Conservation (phyloP, 1,139 yeast genomes). For the Candida sanyaensis region DNA sequence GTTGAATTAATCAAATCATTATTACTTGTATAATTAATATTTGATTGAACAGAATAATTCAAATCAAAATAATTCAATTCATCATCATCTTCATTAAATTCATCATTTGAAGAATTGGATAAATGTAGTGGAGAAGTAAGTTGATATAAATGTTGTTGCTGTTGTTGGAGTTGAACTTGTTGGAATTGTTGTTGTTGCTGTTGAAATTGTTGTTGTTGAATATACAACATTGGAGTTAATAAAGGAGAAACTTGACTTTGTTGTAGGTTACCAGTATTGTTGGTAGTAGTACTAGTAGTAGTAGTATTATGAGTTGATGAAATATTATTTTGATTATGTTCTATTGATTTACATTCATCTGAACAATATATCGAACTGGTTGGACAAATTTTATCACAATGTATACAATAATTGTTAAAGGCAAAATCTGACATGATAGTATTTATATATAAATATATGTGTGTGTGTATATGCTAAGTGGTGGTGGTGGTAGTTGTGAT, state of each 20-base stretch:
- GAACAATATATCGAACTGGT: constrained; percentile 61
- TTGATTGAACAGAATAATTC: constrained; percentile 32
- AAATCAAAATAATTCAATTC: constrained; percentile 37
- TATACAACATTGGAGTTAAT: constrained; percentile 36
- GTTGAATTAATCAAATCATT: constrained; percentile 27
- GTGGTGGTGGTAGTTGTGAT: not conserved
- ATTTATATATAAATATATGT: no score
- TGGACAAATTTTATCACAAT: constrained; percentile 62
- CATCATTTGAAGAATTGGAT: constrained; percentile 1
- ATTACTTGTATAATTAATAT: constrained; percentile 19
- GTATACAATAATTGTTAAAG: constrained; percentile 66
- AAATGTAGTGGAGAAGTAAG: constrained; percentile 2
- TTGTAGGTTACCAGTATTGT: constrained; percentile 2
- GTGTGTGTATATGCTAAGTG: no score
- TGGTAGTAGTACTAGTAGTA: constrained; percentile 4
- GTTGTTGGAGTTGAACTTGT: no score
- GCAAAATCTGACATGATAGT: constrained; percentile 47
- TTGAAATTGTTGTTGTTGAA: constrained; percentile 21
- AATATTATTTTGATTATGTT: constrained; percentile 1
- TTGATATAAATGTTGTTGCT: not conserved
- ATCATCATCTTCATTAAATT: constrained; percentile 12
- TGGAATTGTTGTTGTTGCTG: constrained; percentile 2
- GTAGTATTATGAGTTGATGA: not conserved
- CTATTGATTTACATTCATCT: constrained; percentile 52
- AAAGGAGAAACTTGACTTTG: constrained; percentile 30